Percentiles rank a stretch among this genome's conserved stretches.
phyloP scores from a whole-genome alignment of 306 rosid species.

The Castanospermum australe region DNA sequence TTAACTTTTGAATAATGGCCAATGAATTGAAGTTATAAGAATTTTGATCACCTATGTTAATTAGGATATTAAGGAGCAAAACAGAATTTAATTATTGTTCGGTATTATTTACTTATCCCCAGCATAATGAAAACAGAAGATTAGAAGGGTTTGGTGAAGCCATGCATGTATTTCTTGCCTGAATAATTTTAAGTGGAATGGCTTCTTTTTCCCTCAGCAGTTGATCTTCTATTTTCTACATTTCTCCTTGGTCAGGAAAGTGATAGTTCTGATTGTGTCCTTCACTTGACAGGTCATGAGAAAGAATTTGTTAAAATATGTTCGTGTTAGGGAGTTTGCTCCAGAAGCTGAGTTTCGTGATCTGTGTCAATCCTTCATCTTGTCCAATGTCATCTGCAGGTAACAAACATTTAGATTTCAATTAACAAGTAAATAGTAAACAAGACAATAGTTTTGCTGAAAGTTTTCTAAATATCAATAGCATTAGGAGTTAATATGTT shows the following conservation, averaged over 20 bases:
- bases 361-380: constrained; percentile 61
- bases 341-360: constrained; percentile 80
- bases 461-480: not conserved
- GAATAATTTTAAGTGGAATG: not conserved
- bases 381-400: constrained; percentile 94
- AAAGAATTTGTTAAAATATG: constrained; percentile 70
- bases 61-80: constrained; percentile 13
- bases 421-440: not conserved
- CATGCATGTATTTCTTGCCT: not conserved
- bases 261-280: constrained; percentile 31
- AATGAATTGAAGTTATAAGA: not conserved
- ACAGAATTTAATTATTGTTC: not conserved
- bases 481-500: not conserved
- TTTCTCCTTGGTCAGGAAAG: constrained; percentile 13
- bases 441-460: not conserved
- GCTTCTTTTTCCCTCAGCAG: not conserved
- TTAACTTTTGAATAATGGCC: not conserved
- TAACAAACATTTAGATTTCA: constrained; percentile 16
- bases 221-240: constrained; percentile 7
- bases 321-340: constrained; percentile 84
- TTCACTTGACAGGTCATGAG: constrained; percentile 71
- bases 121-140: not conserved
- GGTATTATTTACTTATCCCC: not conserved
- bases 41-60: constrained; percentile 10
- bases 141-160: not conserved